Conservation (phyloP, 2,329 filamentous ascomycete species). For the Emmonsia crescens region DNA sequence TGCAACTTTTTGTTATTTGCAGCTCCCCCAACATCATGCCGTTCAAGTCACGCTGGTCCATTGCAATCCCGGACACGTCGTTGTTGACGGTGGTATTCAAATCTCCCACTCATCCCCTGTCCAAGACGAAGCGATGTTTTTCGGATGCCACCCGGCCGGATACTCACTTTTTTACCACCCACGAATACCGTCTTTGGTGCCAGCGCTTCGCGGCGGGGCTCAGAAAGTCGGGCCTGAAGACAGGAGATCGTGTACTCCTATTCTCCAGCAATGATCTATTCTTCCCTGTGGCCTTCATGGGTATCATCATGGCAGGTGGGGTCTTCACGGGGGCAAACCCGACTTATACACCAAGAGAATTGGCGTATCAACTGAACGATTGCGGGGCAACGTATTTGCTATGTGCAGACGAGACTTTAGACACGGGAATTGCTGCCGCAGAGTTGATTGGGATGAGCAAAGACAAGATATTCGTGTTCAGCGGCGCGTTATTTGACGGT, state of each 20-base stretch:
- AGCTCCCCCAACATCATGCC: slow-evolving; percentile 33
- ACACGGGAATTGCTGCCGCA: slow-evolving; percentile 57
- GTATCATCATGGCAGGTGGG: slow-evolving; percentile 65
- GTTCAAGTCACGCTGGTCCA: slow-evolving; percentile 40
- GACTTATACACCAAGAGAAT: slow-evolving; percentile 56
- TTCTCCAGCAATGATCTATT: slow-evolving; percentile 65
- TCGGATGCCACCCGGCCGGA: slow-evolving; percentile 58
- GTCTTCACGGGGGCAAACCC: slow-evolving; percentile 70
- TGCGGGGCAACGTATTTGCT: slow-evolving; percentile 58
- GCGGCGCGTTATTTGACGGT: slow-evolving; percentile 43
- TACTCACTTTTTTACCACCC: slow-evolving; percentile 53
- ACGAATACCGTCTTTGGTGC: slow-evolving; percentile 56
- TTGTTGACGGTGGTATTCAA: slow-evolving; percentile 41
- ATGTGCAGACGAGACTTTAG: slow-evolving; percentile 48
- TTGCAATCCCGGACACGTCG: slow-evolving; percentile 37
- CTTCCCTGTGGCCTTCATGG: slow-evolving; percentile 60
- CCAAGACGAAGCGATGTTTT: slow-evolving; percentile 38
- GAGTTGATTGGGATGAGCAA: slow-evolving; percentile 44
- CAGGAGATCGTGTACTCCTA: slow-evolving; percentile 60
- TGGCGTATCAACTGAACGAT: slow-evolving; percentile 65
- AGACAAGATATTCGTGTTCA: slow-evolving; percentile 54
- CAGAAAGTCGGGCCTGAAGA: slow-evolving; percentile 50
- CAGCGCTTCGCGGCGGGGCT: slow-evolving; percentile 63
- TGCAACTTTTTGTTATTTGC: neutral
- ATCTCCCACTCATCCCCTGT: slow-evolving; percentile 38